A percentile compares a stretch with the other conserved stretches of the same genome.
Conservation (phyloP, 2,329 filamentous ascomycete genomes). For the Hirsutella minnesotensis region DNA sequence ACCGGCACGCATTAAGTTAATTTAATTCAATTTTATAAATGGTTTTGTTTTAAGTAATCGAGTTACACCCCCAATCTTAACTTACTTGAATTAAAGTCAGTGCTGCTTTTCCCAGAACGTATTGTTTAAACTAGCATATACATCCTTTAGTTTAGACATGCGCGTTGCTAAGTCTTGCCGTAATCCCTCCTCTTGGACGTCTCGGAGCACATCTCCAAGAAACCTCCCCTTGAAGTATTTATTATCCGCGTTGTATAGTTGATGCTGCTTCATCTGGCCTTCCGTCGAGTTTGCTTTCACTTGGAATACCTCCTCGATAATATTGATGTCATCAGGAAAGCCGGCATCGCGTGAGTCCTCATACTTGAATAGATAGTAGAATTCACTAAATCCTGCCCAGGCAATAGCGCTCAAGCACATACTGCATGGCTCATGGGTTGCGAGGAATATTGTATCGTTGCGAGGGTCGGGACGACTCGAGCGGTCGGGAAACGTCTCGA, state of each 20-base stretch:
- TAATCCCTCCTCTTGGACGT: constrained; percentile 21
- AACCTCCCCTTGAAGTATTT: constrained; percentile 39
- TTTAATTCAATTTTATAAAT: too few species aligned
- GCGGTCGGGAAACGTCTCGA: constrained; percentile 19
- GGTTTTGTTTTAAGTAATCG: too few species aligned
- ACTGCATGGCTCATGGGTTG: constrained; percentile 47
- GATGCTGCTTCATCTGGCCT: constrained; percentile 22
- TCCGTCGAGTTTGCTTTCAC: constrained; percentile 29
- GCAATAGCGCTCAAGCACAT: constrained; percentile 45
- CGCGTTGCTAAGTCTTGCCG: too few species aligned
- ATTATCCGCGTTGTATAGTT: constrained; percentile 43
- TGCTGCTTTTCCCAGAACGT: too few species aligned
- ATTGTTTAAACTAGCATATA: too few species aligned
- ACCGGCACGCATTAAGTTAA: too few species aligned
- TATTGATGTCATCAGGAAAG: constrained; percentile 47
- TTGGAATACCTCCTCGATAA: constrained; percentile 41
- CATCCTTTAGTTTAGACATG: too few species aligned
- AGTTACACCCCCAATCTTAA: too few species aligned
- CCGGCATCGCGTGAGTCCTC: constrained; percentile 42
- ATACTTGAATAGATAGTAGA: constrained; percentile 48
- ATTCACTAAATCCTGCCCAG: constrained; percentile 43
- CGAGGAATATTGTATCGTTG: constrained; percentile 42
- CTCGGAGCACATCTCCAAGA: constrained; percentile 25
- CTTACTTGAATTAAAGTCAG: too few species aligned
- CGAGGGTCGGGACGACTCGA: constrained; percentile 23